Evolutionary conservation across 23 red algal species (phyloP), one percentile per base, ranked within the genome.

Genomic region (Gracilaria domingensis): DNA sequence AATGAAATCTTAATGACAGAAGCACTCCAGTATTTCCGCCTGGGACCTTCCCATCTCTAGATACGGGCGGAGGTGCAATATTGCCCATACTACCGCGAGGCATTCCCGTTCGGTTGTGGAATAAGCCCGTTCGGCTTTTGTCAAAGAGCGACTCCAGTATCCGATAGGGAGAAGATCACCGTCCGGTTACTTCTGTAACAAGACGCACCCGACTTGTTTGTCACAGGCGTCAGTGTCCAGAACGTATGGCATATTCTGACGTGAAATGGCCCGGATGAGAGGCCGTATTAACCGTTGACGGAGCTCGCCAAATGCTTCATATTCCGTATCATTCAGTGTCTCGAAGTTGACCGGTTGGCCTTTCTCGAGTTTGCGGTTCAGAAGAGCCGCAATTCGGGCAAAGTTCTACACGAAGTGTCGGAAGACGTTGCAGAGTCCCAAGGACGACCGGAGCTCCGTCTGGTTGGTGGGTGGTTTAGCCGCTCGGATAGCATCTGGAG

Each of bases 401-500:
- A 33, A 85, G 44, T 85, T 70, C 48, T 55, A 0, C 48, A 85
- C 55, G 56, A 85, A 85, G 0, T 54, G 81, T 18, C 81, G 53
- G 50, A 56, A 85, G 81, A 70, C 56, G 28, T 85, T 85, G 0
- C 81, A 69, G 26, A 70, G 59, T 29, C 81, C 81, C 23, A 85
- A 56, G 32, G 67, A 85, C 37, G 1, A 80, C 47, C 39, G 42
- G 75, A 80, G 75, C 29, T 49, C 75, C 16, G 32, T 80, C 16
- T 85, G 8, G 44, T 20, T 66, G 0, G 36, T 55, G 30, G 81
- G 81, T 47, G 38, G 0, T 36, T 38, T 70, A 47, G 81, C 50
- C 30, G 23, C 29, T 66, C 55, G 4, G 23, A 85, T 40, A 1
- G 81, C 81, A 37, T 55, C 53, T 28, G 7, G 45, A 36, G 2